phyloP scores from a whole-genome alignment of 768 basidiomycete species.

The Calvatia gigantea region DNA sequence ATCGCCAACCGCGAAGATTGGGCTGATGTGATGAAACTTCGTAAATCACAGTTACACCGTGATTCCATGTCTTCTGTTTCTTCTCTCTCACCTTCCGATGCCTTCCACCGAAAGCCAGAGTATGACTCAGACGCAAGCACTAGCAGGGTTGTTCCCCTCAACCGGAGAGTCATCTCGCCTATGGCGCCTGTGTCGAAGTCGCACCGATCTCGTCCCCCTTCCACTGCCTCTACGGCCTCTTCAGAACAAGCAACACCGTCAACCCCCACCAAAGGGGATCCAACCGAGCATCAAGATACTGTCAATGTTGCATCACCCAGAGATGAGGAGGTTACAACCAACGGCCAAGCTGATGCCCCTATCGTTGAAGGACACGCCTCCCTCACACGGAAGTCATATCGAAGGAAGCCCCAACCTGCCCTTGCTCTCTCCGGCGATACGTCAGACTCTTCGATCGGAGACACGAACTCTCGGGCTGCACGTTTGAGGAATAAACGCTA shows the following conservation, averaged over 20 bases:
- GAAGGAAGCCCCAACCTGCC: conserved; percentile 20
- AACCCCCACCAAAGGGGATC: conserved; percentile 20
- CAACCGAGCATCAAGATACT: conserved; percentile 5
- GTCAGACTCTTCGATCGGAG: conserved; percentile 46
- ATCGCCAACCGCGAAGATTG: conserved; percentile 30
- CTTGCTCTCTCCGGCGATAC: conserved; percentile 31
- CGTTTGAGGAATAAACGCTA: conserved; percentile 55
- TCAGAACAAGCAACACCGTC: conserved; percentile 32
- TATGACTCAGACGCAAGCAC: conserved; percentile 52
- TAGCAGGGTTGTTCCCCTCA: conserved; percentile 61
- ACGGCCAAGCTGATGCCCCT: conserved; percentile 1
- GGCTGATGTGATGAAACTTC: conserved; percentile 43
- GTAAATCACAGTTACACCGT: conserved; percentile 37
- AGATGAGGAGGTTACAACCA: conserved; percentile 5
- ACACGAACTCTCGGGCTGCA: conserved; percentile 33
- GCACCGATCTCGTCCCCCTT: conserved; percentile 31
- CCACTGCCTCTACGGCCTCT: conserved; percentile 39
- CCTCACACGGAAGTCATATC: background rate
- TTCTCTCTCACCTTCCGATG: conserved; percentile 59
- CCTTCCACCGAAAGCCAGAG: conserved; percentile 35
- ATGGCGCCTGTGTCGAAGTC: conserved; percentile 57
- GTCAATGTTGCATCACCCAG: conserved; percentile 7
- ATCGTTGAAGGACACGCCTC: conserved; percentile 1
- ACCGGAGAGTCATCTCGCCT: conserved; percentile 67
- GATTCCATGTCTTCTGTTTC: conserved; percentile 64